A percentile compares a stretch with the other conserved stretches of the same genome.
Evolutionary conservation across 305 asterid species (phyloP).

Genomic region (Plantago lanceolata): DNA sequence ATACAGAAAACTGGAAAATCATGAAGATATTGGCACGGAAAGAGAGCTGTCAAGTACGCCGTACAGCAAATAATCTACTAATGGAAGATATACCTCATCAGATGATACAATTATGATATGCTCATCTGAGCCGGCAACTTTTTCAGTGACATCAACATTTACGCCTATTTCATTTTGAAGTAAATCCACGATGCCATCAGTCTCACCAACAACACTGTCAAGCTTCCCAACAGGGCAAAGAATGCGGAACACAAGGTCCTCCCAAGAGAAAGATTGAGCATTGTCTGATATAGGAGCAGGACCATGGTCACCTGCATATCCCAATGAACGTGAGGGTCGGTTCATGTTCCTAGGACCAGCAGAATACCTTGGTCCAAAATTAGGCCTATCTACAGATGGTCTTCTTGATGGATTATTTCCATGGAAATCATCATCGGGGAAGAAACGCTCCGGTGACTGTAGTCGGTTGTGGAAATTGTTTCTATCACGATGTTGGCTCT

Average conservation of each 20-base stretch:
- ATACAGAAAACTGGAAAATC: slow-evolving; percentile 12
- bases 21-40: background rate
- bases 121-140: slow-evolving; percentile 60
- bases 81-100: slow-evolving; percentile 58
- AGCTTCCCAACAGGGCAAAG: slow-evolving; percentile 78
- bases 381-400: slow-evolving; percentile 50
- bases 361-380: slow-evolving; percentile 58
- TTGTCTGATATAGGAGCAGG: slow-evolving; percentile 38
- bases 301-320: slow-evolving; percentile 51
- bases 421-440: slow-evolving; percentile 62
- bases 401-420: slow-evolving; percentile 38
- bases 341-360: slow-evolving; percentile 47
- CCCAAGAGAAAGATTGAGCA: slow-evolving; percentile 44
- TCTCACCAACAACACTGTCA: slow-evolving; percentile 60
- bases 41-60: background rate
- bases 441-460: slow-evolving; percentile 61
- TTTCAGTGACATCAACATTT: slow-evolving; percentile 58
- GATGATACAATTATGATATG: slow-evolving; percentile 67
- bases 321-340: slow-evolving; percentile 55
- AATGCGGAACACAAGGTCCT: slow-evolving; percentile 77
- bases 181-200: slow-evolving; percentile 72
- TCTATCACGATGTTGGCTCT: slow-evolving; percentile 93
- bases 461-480: slow-evolving; percentile 49
- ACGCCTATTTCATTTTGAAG: slow-evolving; percentile 85
- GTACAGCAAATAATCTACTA: slow-evolving; percentile 15